Evolutionary conservation across 2,329 filamentous ascomycete species (phyloP).

Genomic region (Ophiostoma australiae): DNA sequence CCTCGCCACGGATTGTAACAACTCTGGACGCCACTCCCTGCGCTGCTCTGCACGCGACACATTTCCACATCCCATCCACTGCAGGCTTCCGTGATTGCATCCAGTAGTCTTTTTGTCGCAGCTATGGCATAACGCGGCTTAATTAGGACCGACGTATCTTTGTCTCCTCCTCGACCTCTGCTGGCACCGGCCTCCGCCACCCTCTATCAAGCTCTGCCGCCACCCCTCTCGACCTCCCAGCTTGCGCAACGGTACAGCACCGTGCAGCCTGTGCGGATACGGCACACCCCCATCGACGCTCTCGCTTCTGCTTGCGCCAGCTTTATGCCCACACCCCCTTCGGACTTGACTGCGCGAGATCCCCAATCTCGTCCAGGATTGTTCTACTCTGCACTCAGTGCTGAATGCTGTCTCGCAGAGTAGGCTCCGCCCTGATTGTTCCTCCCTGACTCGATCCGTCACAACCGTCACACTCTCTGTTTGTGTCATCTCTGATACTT

Average conservation of each 20-base stretch:
- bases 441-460: neutral
- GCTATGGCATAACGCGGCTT: neutral
- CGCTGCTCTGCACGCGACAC: slow-evolving; percentile 6
- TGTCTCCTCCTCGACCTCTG: too few species aligned
- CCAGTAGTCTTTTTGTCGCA: neutral
- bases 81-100: neutral
- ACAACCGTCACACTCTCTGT: neutral
- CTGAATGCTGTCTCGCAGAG: too few species aligned
- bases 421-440: neutral
- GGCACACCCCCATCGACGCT: neutral
- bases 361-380: neutral
- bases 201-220: too few species aligned
- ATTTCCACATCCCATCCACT: neutral
- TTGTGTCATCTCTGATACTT: neutral
- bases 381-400: neutral
- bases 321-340: slow-evolving; percentile 3
- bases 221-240: neutral
- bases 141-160: neutral
- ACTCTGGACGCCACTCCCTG: neutral
- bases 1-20: neutral
- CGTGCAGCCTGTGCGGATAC: slow-evolving; percentile 1
- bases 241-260: neutral
- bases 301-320: neutral
- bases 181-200: too few species aligned
- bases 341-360: neutral